Base-by-base conservation (phyloP, 2,329 filamentous ascomycete species). In the Sporothrix schenckii region DNA sequence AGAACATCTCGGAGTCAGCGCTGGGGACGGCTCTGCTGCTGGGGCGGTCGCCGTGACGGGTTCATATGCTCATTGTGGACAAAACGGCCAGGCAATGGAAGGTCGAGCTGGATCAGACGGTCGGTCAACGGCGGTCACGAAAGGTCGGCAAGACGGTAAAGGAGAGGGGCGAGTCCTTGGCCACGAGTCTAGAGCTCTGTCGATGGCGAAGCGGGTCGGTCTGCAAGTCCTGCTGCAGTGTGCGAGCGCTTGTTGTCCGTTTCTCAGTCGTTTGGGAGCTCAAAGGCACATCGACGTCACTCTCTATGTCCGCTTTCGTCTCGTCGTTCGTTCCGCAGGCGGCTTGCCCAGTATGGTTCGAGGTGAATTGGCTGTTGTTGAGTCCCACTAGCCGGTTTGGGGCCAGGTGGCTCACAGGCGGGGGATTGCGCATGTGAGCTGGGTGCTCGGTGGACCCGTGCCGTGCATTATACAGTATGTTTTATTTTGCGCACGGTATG, bases 1-100 rank as follows among this genome's bases (percentile, higher is more conserved):
- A 86, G 81, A 89, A 90, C 88, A 90, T 90, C 44, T 50, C 63
- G 63, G 63, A 34, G 21, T 56, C 69, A 58, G 69, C 60, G 47
- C 41, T 47, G 44, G 50, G 39, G 3, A 27, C 69, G 44, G 54
- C 53, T 71, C 49, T 30, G 56, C 14, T 44, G 41, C 13, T 24
- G 30, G 41, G 50, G 70, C 39, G 34, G 41, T 41, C 41, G 13
- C 47, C 16, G 30, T 4, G 19, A 19, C 14, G 60, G 13, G 39
- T 63, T 70, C 69, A 66, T 70, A 27, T 60, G 69, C 54, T 39
- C 66, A 68, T 34, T 54, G 39, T 66, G 47, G 27, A 52, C 27
- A 27, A n/a, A n/a, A 27, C 13, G 13, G 4, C 3, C 47, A 50
- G 27, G 27, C 10, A 10, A 27, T 24, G 41, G 52, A 13, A 2